phyloP scores from a whole-genome alignment of 2,329 filamentous ascomycete genomes.

The Arthrobotrys sinensis region DNA sequence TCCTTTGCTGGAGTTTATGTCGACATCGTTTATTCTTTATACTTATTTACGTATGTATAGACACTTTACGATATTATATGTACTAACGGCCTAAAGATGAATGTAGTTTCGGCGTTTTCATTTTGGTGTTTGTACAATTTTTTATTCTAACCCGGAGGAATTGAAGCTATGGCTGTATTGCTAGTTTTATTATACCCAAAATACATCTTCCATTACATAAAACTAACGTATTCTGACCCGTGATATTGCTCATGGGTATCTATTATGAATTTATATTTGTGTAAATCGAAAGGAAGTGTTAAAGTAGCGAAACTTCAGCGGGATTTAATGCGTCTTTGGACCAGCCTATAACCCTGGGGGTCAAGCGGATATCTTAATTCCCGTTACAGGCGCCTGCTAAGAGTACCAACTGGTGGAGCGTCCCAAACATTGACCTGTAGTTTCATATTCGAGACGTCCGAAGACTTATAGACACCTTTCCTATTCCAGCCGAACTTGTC shows the following conservation, averaged over 20 bases:
- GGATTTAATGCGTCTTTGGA: too few species aligned
- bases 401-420: conserved; percentile 20
- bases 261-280: background rate
- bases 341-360: too few species aligned
- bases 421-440: conserved; percentile 54
- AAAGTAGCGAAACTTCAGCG: background rate
- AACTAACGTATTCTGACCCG: background rate
- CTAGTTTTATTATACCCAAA: background rate
- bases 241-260: background rate
- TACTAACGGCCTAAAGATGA: conserved; percentile 4
- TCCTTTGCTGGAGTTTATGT: background rate
- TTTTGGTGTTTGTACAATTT: background rate
- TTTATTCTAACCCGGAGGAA: background rate
- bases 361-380: background rate
- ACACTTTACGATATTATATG: background rate
- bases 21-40: background rate
- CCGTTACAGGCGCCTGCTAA: background rate
- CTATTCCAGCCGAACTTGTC: conserved; percentile 53
- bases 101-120: conserved; percentile 15
- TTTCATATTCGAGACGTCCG: conserved; percentile 55
- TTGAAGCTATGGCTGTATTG: background rate
- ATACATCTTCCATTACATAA: conserved; percentile 13
- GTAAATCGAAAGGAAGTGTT: background rate
- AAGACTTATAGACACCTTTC: conserved; percentile 46
- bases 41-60: background rate